Evolutionary conservation across 345 rosid species (phyloP).

Genomic region (Erucastrum elatum): DNA sequence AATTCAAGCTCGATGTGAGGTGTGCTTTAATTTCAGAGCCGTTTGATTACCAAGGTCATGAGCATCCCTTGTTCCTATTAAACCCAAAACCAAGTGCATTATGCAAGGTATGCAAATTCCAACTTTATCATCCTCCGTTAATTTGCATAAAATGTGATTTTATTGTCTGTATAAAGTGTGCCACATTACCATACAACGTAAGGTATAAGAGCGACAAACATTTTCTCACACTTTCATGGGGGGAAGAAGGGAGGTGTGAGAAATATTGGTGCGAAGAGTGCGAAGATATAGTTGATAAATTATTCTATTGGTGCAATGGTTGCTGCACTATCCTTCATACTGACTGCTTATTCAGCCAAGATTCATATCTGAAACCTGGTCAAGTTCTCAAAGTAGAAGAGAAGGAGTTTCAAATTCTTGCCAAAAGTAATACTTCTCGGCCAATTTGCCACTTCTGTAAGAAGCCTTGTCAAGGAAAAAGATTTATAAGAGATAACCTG

Average conservation of each 20-base stretch:
- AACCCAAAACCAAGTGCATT: neutral
- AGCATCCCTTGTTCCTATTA: neutral
- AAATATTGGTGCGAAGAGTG: neutral
- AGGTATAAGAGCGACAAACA: neutral
- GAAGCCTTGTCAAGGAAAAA: neutral
- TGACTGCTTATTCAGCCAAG: neutral
- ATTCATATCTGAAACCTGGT: neutral
- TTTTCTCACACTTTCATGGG: neutral
- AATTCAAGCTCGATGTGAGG: neutral
- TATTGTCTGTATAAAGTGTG: neutral
- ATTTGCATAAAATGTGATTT: neutral
- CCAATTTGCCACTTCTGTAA: neutral
- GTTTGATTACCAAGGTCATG: neutral
- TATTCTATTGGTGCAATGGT: neutral
- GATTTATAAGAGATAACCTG: neutral
- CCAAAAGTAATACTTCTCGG: neutral
- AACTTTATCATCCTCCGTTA: neutral
- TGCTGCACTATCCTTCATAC: neutral
- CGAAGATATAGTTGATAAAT: neutral
- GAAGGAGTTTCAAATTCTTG: neutral
- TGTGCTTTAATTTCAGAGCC: constrained; percentile 9
- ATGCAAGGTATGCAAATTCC: neutral
- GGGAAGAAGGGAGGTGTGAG: neutral
- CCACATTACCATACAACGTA: neutral
- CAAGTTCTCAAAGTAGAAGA: neutral